phyloP scores from a whole-genome alignment of 495 filamentous ascomycete genomes.

The Penicillium simplicissimum region DNA sequence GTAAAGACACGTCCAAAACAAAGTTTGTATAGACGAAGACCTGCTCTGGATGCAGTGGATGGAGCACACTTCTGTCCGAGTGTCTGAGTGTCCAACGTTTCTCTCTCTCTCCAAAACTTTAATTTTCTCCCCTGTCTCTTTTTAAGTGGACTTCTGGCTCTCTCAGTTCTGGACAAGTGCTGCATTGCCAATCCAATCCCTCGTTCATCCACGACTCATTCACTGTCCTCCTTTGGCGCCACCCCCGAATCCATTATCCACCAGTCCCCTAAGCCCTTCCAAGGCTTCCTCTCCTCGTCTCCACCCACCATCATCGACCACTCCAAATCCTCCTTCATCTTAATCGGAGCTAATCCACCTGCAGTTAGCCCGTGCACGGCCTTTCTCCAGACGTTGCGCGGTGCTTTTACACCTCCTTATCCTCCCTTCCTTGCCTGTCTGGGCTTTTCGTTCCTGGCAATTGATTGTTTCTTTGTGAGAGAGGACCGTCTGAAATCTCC shows the following conservation, averaged over 20 bases:
- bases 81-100: too few species aligned
- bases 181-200: background rate
- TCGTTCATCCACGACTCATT: constrained; percentile 1
- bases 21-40: background rate
- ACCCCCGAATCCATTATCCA: background rate
- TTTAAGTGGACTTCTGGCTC: background rate
- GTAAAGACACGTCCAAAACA: background rate
- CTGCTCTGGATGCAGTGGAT: background rate
- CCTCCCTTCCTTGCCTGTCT: constrained; percentile 7
- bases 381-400: constrained; percentile 21
- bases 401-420: constrained; percentile 13
- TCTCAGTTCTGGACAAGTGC: background rate
- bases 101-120: background rate
- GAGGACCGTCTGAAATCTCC: constrained; percentile 7
- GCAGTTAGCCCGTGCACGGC: constrained; percentile 24
- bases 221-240: background rate
- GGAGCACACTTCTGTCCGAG: too few species aligned
- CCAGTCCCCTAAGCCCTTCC: background rate
- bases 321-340: constrained; percentile 28
- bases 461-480: constrained; percentile 13
- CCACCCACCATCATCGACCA: constrained; percentile 4
- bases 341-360: constrained; percentile 25
- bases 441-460: constrained; percentile 10
- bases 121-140: background rate
- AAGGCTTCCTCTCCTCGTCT: background rate